Evolutionary conservation across 2,329 filamentous ascomycete genomes (phyloP).

Genomic region (Daldinia sp.): DNA sequence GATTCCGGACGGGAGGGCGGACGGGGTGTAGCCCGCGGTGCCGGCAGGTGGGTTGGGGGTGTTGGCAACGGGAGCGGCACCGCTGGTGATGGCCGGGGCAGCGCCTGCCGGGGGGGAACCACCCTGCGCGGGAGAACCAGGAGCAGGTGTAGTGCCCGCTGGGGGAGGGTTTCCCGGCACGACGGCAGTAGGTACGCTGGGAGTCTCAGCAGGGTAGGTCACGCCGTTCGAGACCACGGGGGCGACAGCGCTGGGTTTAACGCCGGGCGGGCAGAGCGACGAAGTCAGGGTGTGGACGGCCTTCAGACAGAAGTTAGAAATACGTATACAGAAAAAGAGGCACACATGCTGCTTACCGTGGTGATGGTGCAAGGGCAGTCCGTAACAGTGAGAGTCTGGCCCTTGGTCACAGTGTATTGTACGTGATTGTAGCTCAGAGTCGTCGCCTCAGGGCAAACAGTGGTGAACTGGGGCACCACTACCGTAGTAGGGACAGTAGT

Average conservation of each 20-base stretch:
- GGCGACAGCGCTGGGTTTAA: slow-evolving; percentile 28
- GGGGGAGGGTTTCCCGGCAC: background rate
- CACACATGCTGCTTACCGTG: slow-evolving; percentile 32
- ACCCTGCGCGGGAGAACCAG: background rate
- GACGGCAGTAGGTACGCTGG: slow-evolving; percentile 14
- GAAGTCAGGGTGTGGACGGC: slow-evolving; percentile 36
- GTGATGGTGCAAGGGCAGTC: slow-evolving; percentile 61
- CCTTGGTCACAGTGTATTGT: slow-evolving; percentile 62
- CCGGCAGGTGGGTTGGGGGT: background rate
- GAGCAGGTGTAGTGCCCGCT: slow-evolving; percentile 1
- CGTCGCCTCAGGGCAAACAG: slow-evolving; percentile 57
- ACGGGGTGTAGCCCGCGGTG: background rate
- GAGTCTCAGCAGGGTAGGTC: background rate
- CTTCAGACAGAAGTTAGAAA: slow-evolving; percentile 17
- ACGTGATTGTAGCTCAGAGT: slow-evolving; percentile 59
- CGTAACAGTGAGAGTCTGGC: slow-evolving; percentile 63
- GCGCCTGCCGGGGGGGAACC: background rate
- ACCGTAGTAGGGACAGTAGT: slow-evolving; percentile 39
- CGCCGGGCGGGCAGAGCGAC: slow-evolving; percentile 33
- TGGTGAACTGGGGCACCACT: slow-evolving; percentile 41
- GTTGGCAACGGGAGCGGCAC: background rate
- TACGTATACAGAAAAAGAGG: background rate
- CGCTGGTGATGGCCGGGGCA: slow-evolving; percentile 5
- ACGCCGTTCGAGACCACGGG: slow-evolving; percentile 11
- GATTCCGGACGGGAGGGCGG: background rate